A percentile compares a stretch with the other conserved stretches of the same genome.
Conservation (phyloP, 2,329 filamentous ascomycete genomes). For the Fusarium stilboides region DNA sequence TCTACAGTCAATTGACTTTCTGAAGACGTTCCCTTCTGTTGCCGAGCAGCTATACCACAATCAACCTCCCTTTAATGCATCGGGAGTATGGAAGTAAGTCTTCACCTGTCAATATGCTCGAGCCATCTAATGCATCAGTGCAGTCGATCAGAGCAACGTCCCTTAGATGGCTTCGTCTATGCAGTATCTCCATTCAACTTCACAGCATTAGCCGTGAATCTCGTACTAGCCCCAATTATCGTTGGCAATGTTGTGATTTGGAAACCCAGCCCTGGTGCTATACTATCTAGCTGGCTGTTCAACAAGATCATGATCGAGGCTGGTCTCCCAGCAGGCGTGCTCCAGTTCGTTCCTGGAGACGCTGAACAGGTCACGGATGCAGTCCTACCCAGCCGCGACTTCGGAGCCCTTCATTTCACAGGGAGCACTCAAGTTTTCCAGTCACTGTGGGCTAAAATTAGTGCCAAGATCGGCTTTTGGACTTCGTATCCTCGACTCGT, state of each 20-base stretch:
- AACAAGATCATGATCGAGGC: slow-evolving; percentile 58
- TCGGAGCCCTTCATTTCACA: slow-evolving; percentile 1
- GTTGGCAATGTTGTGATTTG: slow-evolving; percentile 47
- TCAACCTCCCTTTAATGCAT: background rate
- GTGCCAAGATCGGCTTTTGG: slow-evolving; percentile 22
- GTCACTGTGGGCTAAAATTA: slow-evolving; percentile 36
- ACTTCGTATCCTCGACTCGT: slow-evolving; percentile 60
- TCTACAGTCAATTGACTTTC: background rate
- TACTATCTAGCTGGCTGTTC: slow-evolving; percentile 54
- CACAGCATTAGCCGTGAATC: slow-evolving; percentile 8
- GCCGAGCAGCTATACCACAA: background rate
- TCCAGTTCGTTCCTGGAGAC: slow-evolving; percentile 57
- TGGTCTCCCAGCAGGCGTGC: slow-evolving; percentile 55
- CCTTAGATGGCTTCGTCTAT: slow-evolving; percentile 11
- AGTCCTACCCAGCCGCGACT: slow-evolving; percentile 34
- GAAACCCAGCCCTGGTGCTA: slow-evolving; percentile 54
- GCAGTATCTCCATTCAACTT: slow-evolving; percentile 9
- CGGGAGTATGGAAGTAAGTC: slow-evolving; percentile 7
- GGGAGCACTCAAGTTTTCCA: background rate
- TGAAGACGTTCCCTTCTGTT: background rate
- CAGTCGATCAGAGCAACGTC: slow-evolving; percentile 2
- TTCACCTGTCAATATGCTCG: background rate
- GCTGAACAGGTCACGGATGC: slow-evolving; percentile 52
- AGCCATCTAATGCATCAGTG: background rate
- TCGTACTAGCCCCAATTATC: background rate